Percentiles rank a stretch among this genome's conserved stretches.
Evolutionary conservation across 768 basidiomycete species (phyloP).

Genomic region (Butyriboletus loyo): DNA sequence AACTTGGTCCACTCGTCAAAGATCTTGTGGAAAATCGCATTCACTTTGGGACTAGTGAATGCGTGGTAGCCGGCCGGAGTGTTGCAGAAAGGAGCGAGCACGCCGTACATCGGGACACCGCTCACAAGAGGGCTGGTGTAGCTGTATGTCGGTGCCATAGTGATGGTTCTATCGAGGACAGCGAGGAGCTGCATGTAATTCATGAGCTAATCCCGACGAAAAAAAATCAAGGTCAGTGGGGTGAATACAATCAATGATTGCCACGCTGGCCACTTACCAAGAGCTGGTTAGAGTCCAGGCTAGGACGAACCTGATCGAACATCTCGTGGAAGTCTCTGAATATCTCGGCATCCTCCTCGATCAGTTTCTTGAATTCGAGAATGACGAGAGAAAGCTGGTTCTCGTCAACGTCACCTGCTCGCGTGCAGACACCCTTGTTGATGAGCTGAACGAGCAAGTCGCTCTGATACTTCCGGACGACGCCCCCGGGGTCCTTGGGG

Average conservation of each 20-base stretch:
- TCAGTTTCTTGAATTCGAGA: slow-evolving; percentile 22
- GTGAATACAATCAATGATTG: background rate
- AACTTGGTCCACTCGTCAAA: slow-evolving; percentile 44
- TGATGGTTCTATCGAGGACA: too few relatives aligned
- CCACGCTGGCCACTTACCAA: background rate
- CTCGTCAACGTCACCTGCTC: background rate
- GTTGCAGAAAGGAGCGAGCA: too few relatives aligned
- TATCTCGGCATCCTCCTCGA: too few relatives aligned
- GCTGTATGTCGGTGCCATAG: slow-evolving; percentile 11
- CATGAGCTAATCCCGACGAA: background rate
- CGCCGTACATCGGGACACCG: too few relatives aligned
- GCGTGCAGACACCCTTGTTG: slow-evolving; percentile 5
- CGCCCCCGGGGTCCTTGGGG: slow-evolving; percentile 5
- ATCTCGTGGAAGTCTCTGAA: slow-evolving; percentile 24
- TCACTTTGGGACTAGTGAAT: slow-evolving; percentile 38
- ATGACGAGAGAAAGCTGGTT: too few relatives aligned
- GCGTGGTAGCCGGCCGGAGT: slow-evolving; percentile 20
- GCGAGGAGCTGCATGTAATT: background rate
- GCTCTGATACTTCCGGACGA: slow-evolving; percentile 7
- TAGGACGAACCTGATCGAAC: slow-evolving; percentile 13
- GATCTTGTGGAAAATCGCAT: slow-evolving; percentile 22
- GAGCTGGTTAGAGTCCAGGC: background rate
- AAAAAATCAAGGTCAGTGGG: background rate
- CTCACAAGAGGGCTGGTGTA: slow-evolving; percentile 8
- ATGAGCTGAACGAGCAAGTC: slow-evolving; percentile 29